phyloP scores from a whole-genome alignment of 257 asterid species.

The Nicotiana undulata region DNA sequence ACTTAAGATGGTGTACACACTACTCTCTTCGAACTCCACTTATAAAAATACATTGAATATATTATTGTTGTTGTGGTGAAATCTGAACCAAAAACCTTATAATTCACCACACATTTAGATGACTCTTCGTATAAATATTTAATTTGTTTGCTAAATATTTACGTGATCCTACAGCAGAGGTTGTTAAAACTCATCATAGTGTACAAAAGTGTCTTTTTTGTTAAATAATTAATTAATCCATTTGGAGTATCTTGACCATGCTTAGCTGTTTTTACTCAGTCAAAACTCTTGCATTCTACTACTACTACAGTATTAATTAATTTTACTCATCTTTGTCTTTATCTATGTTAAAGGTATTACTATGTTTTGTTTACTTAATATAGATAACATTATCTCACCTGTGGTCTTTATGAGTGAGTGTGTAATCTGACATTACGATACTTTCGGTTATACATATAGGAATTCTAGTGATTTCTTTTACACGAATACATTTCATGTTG shows the following conservation, averaged over 20 bases:
- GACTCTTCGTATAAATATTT: too few species aligned
- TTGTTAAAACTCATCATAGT: background rate
- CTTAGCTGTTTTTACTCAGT: conserved; percentile 4
- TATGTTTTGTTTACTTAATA: background rate
- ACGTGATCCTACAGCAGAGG: background rate
- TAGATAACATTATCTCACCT: background rate
- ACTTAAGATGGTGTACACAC: too few species aligned
- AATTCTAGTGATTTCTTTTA: background rate
- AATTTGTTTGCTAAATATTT: too few species aligned
- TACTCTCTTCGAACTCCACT: too few species aligned
- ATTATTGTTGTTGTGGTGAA: too few species aligned
- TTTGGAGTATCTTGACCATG: conserved; percentile 2
- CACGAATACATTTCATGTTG: background rate
- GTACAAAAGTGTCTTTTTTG: background rate
- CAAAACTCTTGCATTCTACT: background rate
- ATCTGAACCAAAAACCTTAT: too few species aligned
- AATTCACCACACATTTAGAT: too few species aligned
- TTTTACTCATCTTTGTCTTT: background rate
- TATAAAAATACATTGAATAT: too few species aligned
- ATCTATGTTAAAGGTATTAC: background rate
- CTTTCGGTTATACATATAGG: background rate
- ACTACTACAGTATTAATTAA: too few species aligned
- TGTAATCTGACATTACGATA: background rate
- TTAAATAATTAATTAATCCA: background rate
- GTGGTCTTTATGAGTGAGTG: background rate